Evolutionary conservation across 2,329 filamentous ascomycete species (phyloP).

Genomic region (Rhytidhysteron rufulum): DNA sequence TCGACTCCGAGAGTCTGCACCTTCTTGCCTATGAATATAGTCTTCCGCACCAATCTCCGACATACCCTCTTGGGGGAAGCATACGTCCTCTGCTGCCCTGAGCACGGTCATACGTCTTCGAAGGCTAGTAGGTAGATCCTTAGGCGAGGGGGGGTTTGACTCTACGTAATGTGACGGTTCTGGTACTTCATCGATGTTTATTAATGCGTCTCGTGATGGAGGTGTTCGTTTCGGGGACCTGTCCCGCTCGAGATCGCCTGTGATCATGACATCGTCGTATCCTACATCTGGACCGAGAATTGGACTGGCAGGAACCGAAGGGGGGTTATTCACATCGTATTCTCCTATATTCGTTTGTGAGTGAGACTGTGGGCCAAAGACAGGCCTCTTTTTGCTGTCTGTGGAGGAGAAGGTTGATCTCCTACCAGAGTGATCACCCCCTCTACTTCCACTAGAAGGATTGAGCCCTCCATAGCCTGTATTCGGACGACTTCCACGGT

Average conservation of each 20-base stretch:
- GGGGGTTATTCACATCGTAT: constrained; percentile 64
- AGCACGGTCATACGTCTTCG: constrained; percentile 39
- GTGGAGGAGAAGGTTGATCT: constrained; percentile 27
- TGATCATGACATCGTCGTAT: constrained; percentile 64
- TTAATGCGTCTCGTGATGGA: constrained; percentile 43
- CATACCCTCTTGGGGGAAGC: constrained; percentile 76
- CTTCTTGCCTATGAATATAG: constrained; percentile 44
- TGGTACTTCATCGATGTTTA: constrained; percentile 45
- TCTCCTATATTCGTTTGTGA: constrained; percentile 34
- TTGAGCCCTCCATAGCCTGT: constrained; percentile 30
- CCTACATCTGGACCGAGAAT: constrained; percentile 49
- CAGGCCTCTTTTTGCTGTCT: constrained; percentile 26
- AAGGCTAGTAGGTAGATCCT: constrained; percentile 17
- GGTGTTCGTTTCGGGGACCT: constrained; percentile 14
- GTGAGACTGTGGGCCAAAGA: constrained; percentile 27
- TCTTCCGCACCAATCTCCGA: constrained; percentile 83
- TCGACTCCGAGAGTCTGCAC: constrained; percentile 37
- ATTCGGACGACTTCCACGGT: constrained; percentile 30
- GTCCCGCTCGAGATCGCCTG: constrained; percentile 53
- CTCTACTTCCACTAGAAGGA: constrained; percentile 24
- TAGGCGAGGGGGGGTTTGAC: constrained; percentile 20
- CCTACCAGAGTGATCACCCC: constrained; percentile 24
- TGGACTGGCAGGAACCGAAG: constrained; percentile 58
- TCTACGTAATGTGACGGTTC: constrained; percentile 49
- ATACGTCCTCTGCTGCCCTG: constrained; percentile 80